Percentiles rank a stretch among this genome's conserved stretches.
Evolutionary conservation across 306 rosid genomes (phyloP).

Genomic region (Sophora flavescens): DNA sequence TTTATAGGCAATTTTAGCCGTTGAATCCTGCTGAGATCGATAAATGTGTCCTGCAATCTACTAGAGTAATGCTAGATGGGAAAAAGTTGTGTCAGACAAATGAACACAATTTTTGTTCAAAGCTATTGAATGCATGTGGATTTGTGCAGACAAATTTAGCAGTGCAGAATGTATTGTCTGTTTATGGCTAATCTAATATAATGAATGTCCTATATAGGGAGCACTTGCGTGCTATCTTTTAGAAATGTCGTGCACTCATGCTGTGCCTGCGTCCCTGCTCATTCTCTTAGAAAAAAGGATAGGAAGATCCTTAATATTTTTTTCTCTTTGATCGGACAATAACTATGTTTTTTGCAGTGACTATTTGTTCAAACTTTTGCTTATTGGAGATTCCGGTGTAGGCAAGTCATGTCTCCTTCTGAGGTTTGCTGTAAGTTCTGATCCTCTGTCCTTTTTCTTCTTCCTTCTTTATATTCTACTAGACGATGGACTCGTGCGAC

Average conservation of each 20-base stretch:
- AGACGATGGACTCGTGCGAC: no score
- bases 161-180: conserved; percentile 35
- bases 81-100: background rate
- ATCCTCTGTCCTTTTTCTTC: background rate
- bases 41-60: conserved; percentile 12
- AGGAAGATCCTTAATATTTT: conserved; percentile 15
- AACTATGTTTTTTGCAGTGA: conserved; percentile 63
- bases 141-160: conserved; percentile 14
- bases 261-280: conserved; percentile 27
- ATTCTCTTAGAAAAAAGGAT: conserved; percentile 23
- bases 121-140: conserved; percentile 18
- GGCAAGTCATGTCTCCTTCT: conserved; percentile 99
- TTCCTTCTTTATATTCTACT: conserved; percentile 21
- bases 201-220: conserved; percentile 18
- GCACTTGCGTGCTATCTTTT: conserved; percentile 18
- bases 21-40: conserved; percentile 22
- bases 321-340: conserved; percentile 23
- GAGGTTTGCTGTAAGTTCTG: conserved; percentile 96
- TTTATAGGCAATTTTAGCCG: background rate
- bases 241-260: conserved; percentile 24
- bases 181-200: conserved; percentile 1
- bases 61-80: conserved; percentile 1
- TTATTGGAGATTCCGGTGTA: conserved; percentile 98
- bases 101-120: conserved; percentile 9
- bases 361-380: conserved; percentile 95